These are phyloP conservation scores for Backusella tuberculispora DNA, from an alignment of 192 early-diverging fungal genomes.

Conservation along the genomic window DNA sequence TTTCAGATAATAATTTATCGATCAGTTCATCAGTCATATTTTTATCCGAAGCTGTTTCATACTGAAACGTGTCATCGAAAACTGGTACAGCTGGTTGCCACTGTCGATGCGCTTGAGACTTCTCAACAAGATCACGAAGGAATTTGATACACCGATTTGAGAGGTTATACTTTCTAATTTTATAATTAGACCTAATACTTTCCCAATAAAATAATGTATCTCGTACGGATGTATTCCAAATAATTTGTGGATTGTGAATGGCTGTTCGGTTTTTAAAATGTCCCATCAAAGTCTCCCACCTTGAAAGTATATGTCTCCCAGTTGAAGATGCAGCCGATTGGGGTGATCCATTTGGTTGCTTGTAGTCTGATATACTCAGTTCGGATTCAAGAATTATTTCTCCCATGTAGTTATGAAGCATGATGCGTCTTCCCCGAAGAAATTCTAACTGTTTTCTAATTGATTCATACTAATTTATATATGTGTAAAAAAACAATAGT, in stretches of 20 bases:
- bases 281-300: constrained; percentile 37
- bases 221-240: constrained; percentile 84
- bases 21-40: constrained; percentile 47
- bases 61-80: not conserved
- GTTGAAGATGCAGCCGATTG: not conserved
- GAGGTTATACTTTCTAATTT: constrained; percentile 74
- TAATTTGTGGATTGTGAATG: constrained; percentile 79
- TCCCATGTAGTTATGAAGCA: constrained; percentile 18
- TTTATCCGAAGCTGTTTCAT: constrained; percentile 7
- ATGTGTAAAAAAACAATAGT: no score
- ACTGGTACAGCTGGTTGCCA: constrained; percentile 11
- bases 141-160: constrained; percentile 77
- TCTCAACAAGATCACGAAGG: constrained; percentile 60
- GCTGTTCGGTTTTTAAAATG: constrained; percentile 74
- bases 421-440: not conserved
- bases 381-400: constrained; percentile 11
- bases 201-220: constrained; percentile 76
- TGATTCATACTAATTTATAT: not conserved
- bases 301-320: not conserved
- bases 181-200: constrained; percentile 64
- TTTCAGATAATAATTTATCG: constrained; percentile 46
- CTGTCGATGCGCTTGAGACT: not conserved
- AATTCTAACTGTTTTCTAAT: not conserved
- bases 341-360: not conserved
- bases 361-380: not conserved